Evolutionary conservation across 805 yeast genomes (phyloP).

Genomic region (Yamadazyma paraphyllophila): DNA sequence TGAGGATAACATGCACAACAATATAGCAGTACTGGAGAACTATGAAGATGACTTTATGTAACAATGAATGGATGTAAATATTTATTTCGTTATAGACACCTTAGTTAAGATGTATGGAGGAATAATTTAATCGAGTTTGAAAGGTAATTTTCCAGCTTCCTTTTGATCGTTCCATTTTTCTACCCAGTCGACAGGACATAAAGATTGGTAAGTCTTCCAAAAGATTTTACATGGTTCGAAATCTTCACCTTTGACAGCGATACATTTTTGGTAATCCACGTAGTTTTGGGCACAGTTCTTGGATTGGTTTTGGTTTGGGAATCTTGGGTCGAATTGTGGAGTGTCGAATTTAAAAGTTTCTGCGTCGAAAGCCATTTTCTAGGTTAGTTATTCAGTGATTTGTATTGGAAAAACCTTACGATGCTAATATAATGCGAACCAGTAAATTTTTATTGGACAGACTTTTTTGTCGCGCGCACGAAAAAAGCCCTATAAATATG

Average conservation of each 20-base stretch:
- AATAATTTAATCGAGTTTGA: constrained; percentile 30
- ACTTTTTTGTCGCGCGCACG: background rate
- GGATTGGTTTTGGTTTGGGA: constrained; percentile 97
- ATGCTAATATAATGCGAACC: constrained; percentile 7
- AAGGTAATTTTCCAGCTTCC: constrained; percentile 49
- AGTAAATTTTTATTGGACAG: constrained; percentile 9
- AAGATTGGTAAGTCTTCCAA: constrained; percentile 83
- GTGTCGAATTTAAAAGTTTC: constrained; percentile 42
- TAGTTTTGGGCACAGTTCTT: constrained; percentile 98
- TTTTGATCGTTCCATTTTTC: constrained; percentile 89
- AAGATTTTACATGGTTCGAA: constrained; percentile 97
- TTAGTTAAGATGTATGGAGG: background rate
- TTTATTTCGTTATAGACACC: constrained; percentile 2
- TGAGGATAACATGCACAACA: constrained; percentile 24
- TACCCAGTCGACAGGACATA: constrained; percentile 83
- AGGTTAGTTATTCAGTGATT: background rate
- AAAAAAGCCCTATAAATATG: background rate
- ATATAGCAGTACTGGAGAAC: constrained; percentile 16
- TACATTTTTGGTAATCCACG: constrained; percentile 97
- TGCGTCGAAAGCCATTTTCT: constrained; percentile 35
- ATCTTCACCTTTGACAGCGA: constrained; percentile 95
- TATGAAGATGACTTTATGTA: constrained; percentile 18
- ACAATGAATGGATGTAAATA: background rate
- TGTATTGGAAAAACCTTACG: constrained; percentile 9
- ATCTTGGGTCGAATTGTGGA: constrained; percentile 77